Percentiles rank a stretch among this genome's conserved stretches.
These are phyloP conservation scores for Bruguiera gymnorhiza DNA, from an alignment of 345 rosid species.

Conservation along the genomic window DNA sequence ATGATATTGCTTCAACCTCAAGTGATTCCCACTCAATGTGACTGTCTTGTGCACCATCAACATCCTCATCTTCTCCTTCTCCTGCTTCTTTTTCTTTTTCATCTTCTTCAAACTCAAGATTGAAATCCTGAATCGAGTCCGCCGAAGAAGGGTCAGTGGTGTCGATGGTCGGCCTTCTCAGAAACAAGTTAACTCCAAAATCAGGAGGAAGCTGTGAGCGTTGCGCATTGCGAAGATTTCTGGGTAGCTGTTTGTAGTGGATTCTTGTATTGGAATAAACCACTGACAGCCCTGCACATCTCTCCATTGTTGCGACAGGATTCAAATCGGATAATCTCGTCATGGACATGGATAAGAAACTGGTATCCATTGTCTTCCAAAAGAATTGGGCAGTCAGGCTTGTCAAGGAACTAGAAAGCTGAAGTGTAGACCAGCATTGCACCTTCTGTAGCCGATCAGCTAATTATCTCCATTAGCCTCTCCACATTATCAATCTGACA, in stretches of 20 bases:
- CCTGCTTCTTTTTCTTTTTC: conserved; percentile 1
- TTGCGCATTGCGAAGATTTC: conserved; percentile 62
- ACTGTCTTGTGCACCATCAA: background rate
- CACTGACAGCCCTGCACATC: background rate
- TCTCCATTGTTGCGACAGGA: too few species aligned
- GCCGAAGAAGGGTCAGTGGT: conserved; percentile 11
- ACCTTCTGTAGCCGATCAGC: too few species aligned
- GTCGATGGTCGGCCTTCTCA: conserved; percentile 47
- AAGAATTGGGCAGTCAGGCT: too few species aligned
- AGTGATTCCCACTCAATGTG: conserved; percentile 56
- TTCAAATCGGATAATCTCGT: too few species aligned
- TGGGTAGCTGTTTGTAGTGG: conserved; percentile 43
- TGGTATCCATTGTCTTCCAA: too few species aligned
- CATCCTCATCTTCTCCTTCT: conserved; percentile 8
- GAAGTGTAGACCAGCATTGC: too few species aligned
- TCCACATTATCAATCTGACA: conserved; percentile 41
- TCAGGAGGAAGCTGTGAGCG: conserved; percentile 78
- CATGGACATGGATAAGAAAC: too few species aligned
- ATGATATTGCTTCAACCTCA: conserved; percentile 72
- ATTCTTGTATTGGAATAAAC: conserved; percentile 29
- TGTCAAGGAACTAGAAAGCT: too few species aligned
- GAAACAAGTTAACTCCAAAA: conserved; percentile 76
- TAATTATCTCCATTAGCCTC: conserved; percentile 57
- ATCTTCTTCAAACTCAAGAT: conserved; percentile 22
- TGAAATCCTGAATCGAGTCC: conserved; percentile 11